Conservation (phyloP, 192 early-diverging fungal genomes). For the Phycomyces nitens region DNA sequence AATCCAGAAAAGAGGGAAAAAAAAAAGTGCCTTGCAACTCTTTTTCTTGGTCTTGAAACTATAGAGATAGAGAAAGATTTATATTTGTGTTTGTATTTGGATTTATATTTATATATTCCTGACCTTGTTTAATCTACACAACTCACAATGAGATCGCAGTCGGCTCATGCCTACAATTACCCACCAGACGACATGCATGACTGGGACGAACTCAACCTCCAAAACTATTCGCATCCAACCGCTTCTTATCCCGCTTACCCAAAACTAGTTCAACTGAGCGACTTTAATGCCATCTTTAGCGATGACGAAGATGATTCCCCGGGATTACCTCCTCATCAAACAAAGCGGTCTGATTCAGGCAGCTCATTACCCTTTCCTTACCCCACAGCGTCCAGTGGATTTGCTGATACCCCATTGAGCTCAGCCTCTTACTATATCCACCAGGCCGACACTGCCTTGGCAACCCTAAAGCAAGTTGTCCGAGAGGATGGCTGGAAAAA, state of each 20-base stretch:
- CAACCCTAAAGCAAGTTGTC: slow-evolving; percentile 41
- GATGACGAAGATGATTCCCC: slow-evolving; percentile 27
- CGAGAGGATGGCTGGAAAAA: slow-evolving; percentile 50
- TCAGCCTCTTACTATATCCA: slow-evolving; percentile 42
- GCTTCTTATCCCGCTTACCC: not conserved
- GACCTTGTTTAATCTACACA: too few relatives aligned
- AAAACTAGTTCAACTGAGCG: not conserved
- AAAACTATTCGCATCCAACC: not conserved
- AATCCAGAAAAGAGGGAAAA: too few relatives aligned
- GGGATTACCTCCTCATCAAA: slow-evolving; percentile 3
- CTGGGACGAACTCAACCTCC: not conserved
- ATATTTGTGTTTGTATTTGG: too few relatives aligned
- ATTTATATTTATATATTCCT: too few relatives aligned
- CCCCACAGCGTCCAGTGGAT: slow-evolving; percentile 1
- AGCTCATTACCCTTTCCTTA: not conserved
- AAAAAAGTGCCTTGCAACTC: too few relatives aligned
- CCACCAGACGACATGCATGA: not conserved
- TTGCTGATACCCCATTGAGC: slow-evolving; percentile 29
- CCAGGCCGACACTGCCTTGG: slow-evolving; percentile 46
- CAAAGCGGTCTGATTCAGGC: not conserved
- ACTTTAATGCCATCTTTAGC: slow-evolving; percentile 28
- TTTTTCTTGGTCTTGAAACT: too few relatives aligned
- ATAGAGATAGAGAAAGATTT: too few relatives aligned
- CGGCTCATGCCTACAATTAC: not conserved
- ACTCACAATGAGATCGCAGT: too few relatives aligned